Evolutionary conservation across 2,329 filamentous ascomycete species (phyloP).

Genomic region (Leptographium galeiforme): DNA sequence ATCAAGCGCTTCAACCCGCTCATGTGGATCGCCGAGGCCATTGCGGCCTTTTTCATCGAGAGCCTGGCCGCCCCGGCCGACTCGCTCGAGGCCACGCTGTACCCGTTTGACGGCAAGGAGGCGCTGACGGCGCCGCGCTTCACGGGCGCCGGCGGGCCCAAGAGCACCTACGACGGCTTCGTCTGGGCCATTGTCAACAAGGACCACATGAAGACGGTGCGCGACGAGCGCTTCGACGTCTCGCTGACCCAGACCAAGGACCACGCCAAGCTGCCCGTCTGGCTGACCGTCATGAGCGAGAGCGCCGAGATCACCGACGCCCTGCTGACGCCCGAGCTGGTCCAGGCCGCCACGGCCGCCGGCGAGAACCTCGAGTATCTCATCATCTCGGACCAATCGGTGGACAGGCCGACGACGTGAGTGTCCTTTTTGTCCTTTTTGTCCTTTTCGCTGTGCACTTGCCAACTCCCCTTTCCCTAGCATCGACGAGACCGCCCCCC

Average conservation of each 20-base stretch:
- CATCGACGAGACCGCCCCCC: constrained; percentile 68
- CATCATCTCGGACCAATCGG: constrained; percentile 78
- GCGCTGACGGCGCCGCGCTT: constrained; percentile 54
- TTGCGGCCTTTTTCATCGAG: constrained; percentile 68
- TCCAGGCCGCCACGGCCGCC: constrained; percentile 63
- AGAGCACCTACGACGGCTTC: constrained; percentile 72
- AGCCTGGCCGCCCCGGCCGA: constrained; percentile 57
- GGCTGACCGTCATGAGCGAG: constrained; percentile 93
- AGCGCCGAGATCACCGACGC: constrained; percentile 86
- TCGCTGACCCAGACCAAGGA: constrained; percentile 92
- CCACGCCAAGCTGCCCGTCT: constrained; percentile 72
- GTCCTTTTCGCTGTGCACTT: no score
- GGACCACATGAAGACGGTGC: constrained; percentile 76
- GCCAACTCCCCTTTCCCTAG: constrained; percentile 37
- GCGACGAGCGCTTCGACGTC: constrained; percentile 87
- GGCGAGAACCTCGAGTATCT: constrained; percentile 77
- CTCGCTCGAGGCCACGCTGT: constrained; percentile 61
- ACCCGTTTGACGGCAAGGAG: constrained; percentile 90
- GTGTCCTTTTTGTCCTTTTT: constrained; percentile 16
- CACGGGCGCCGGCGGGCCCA: constrained; percentile 21
- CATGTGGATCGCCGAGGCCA: constrained; percentile 45
- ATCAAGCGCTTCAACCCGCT: constrained; percentile 79
- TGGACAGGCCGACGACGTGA: constrained; percentile 75
- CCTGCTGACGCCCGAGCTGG: constrained; percentile 75
- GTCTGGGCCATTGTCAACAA: constrained; percentile 96